These are phyloP conservation scores for Avena atlantica DNA, from an alignment of 176 grass and related monocot genomes.

Conservation along the genomic window DNA sequence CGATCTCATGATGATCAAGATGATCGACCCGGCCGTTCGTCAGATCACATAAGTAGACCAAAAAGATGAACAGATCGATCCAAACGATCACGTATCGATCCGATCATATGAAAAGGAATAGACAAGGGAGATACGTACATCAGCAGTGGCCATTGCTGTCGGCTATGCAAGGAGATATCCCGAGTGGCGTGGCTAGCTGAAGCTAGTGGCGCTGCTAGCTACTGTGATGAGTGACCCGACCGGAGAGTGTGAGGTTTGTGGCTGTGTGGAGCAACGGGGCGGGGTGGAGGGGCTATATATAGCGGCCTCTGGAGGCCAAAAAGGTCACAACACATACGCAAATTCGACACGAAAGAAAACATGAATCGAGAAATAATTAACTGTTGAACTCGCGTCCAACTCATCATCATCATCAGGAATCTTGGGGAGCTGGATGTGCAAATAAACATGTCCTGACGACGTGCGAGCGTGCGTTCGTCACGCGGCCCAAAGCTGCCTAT, in stretches of 20 bases:
- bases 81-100: not conserved
- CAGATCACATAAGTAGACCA: not conserved
- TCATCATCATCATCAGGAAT: constrained; percentile 21
- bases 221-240: not conserved
- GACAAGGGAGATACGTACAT: not conserved
- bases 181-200: not conserved
- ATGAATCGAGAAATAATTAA: not conserved
- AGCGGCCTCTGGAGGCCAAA: constrained; percentile 37
- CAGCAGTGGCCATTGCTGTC: constrained; percentile 64
- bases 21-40: not conserved
- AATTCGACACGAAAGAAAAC: not conserved
- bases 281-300: constrained; percentile 55
- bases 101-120: no score
- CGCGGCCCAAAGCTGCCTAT: not conserved
- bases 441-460: not conserved
- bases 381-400: no score
- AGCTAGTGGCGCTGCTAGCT: constrained; percentile 6
- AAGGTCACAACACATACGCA: constrained; percentile 24
- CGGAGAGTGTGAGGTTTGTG: not conserved
- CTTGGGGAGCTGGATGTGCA: constrained; percentile 36
- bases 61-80: not conserved
- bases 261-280: constrained; percentile 44
- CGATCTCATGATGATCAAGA: constrained; percentile 7
- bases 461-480: constrained; percentile 33
- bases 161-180: not conserved